Evolutionary conservation across 1,139 yeast species (phyloP), one percentile per base, ranked within the genome.

Genomic region (Kodamaea derodonti): DNA sequence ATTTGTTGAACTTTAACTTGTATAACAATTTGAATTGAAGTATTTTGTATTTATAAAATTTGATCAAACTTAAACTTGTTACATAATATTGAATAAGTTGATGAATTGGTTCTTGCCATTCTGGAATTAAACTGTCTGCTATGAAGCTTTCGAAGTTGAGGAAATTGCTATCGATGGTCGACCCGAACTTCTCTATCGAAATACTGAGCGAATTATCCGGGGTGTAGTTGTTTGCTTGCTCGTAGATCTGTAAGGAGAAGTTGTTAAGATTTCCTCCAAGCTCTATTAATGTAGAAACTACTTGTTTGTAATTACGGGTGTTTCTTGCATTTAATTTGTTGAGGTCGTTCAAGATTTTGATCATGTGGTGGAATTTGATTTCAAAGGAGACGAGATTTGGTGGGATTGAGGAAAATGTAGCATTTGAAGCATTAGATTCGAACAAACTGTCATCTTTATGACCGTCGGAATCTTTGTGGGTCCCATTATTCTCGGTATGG

Each of bases 191-290:
- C 42, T 70, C 76, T 25, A 70, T 59, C 5, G 60, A 43, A 29
- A 56, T 49, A 33, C 69, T 62, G 14, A 67, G 51, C 29, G 58
- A 52, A 24, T 61, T 53, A 9, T 34, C 23, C 30, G 32, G 33
- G 40, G 37, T 36, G 30, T 38, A 38, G 11, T n/a, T 6, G 30
- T 33, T 44, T 6, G 48, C 34, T 6, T 57, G 52, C 38, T 63
- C 65, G 39, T 62, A 68, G 11, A 69, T 56, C 43, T 69, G 75
- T 26, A 70, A 52, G 3, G 75, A 67, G 45, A 68, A 70, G 44
- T 70, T 68, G 46, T 70, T 70, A 39, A 70, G 56, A 42, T 69
- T 69, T 2, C 74, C 74, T 5, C 76, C 76, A 34, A 70, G 52
- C 39, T 69, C 72, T 22, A 70, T 62, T 35, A 69, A 52, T 2